Evolutionary conservation across 441 rosid species (phyloP), one percentile per base, ranked within the genome.

Genomic region (Pelargonium australe): DNA sequence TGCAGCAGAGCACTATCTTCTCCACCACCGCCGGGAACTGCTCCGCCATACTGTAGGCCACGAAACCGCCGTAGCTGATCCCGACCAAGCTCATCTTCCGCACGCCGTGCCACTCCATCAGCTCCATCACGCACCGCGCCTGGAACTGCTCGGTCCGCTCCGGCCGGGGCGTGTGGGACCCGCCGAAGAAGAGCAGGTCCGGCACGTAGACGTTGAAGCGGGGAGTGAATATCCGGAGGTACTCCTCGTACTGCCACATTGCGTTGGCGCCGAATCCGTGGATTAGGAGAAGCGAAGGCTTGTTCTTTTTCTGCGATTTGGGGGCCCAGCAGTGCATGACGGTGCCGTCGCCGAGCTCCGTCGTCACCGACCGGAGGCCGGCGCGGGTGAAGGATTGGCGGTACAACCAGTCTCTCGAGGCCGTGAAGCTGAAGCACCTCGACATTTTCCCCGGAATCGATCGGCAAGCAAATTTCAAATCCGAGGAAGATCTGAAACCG

Each of bases 341-440:
- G 67, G 92, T 89, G 69, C 91, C 91, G 41, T 89, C 91, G 58
- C 79, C 57, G 75, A 91, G 85, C 71, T 88, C 90, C 5, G 87
- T 84, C 70, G 55, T 47, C 55, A 1, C 55, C 55, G 55, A 47
- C 13, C 10, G 10, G 45, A 41, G 45, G 31, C 31, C 31, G 31
- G 31, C 31, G 31, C 31, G 31, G 31, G 31, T 25, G 31, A 25
- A 25, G 31, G 31, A 25, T 25, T 25, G 31, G 2, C 31, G 31
- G 31, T 25, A 25, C 31, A 25, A 25, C 31, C 31, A 25, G 31
- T 25, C 31, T 25, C 31, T 25, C 31, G 31, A 25, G 31, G 31
- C 31, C 31, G 31, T 25, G 31, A 25, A 25, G 31, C 31, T 25
- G 23, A 20, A 20, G 23, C n/a, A n/a, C n/a, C n/a, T n/a, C n/a